A percentile compares a stretch with the other conserved stretches of the same genome.
phyloP scores from a whole-genome alignment of 1,284 basidiomycete species.

The Cutaneotrichosporon sp. region DNA sequence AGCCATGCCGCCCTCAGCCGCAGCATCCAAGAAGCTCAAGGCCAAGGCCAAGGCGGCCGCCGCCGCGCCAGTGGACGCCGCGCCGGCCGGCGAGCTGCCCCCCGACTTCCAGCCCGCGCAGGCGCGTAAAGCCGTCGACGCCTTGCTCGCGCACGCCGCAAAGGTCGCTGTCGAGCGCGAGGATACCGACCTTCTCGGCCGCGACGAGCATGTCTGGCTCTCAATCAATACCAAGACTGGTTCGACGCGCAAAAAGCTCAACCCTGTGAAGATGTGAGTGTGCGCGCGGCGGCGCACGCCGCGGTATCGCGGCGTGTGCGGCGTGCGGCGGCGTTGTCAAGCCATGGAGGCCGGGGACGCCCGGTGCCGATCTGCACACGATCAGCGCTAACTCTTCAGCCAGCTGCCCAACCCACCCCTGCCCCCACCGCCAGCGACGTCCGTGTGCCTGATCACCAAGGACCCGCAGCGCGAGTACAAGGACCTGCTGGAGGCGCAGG shows the following conservation, averaged over 20 bases:
- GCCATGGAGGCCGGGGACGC: slow-evolving; percentile 56
- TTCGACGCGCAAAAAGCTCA: slow-evolving; percentile 66
- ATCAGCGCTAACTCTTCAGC: slow-evolving; percentile 46
- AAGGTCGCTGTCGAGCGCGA: slow-evolving; percentile 62
- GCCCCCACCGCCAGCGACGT: slow-evolving; percentile 69
- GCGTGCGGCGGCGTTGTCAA: too few relatives aligned
- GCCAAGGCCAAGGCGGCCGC: slow-evolving; percentile 11
- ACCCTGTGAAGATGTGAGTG: slow-evolving; percentile 75
- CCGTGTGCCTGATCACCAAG: slow-evolving; percentile 87
- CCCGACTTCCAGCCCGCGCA: slow-evolving; percentile 60
- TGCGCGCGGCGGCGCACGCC: too few relatives aligned
- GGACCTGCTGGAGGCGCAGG: slow-evolving; percentile 68
- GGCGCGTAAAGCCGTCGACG: slow-evolving; percentile 67
- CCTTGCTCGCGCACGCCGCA: slow-evolving; percentile 63
- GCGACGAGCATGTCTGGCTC: slow-evolving; percentile 79
- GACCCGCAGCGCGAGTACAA: slow-evolving; percentile 96
- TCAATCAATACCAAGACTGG: slow-evolving; percentile 77
- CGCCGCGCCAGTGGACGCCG: slow-evolving; percentile 12
- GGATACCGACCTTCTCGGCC: slow-evolving; percentile 70
- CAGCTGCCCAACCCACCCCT: slow-evolving; percentile 66
- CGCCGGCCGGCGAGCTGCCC: slow-evolving; percentile 25
- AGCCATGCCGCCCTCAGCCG: slow-evolving; percentile 14
- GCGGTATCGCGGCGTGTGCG: too few relatives aligned
- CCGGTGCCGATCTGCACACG: not conserved
- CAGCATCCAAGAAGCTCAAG: slow-evolving; percentile 14